Base-by-base conservation (phyloP, 305 asterid species). In the Fraxinus baroniana region DNA sequence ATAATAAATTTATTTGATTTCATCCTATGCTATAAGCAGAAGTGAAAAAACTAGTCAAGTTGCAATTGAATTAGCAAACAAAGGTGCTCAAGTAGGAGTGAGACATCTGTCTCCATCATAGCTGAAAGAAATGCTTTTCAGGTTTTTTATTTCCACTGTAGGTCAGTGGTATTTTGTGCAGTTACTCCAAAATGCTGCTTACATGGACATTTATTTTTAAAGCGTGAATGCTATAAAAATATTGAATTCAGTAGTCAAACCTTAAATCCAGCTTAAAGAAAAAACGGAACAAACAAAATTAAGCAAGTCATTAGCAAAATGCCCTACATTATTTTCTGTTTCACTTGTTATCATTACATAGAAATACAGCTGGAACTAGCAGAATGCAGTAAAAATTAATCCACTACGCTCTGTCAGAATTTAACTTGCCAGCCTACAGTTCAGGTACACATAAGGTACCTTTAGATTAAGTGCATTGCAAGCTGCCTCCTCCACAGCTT, bases 401-500 rank as follows among this genome's bases (percentile, higher is more conserved):
- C 72, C 33, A 35, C 36, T 64, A 66, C 49, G 75, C 70, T 33
- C 30, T 22, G 13, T 32, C 52, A 57, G 76, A 30, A 41, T 62
- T 77, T 77, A 71, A 76, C 62, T 8, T 82, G 28, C 20, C 66
- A 79, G 64, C 78, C 12, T 44, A 81, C 24, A 86, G 81, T 77
- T 77, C 68, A 73, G 81, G 66, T 13, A 78, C 20, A 64, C 13
- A 78, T 84, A 33, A 82, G 81, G 77, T 85, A 94, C 99, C 99
- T 97, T 97, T 41, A 97, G 90, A 81, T 92, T 90, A 87, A 97
- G 97, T 83, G 97, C 91, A 86, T 91, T 94, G 87, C 99, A 97
- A 83, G 96, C 89, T 74, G 92, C 88, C 88, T 97, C 98, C 78
- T 85, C 91, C 80, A 90, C 89, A 80, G 99, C 99, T 90, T 90